Base-by-base conservation (phyloP, 2,329 filamentous ascomycete genomes). In the Monilinia vaccinii-corymbosi region DNA sequence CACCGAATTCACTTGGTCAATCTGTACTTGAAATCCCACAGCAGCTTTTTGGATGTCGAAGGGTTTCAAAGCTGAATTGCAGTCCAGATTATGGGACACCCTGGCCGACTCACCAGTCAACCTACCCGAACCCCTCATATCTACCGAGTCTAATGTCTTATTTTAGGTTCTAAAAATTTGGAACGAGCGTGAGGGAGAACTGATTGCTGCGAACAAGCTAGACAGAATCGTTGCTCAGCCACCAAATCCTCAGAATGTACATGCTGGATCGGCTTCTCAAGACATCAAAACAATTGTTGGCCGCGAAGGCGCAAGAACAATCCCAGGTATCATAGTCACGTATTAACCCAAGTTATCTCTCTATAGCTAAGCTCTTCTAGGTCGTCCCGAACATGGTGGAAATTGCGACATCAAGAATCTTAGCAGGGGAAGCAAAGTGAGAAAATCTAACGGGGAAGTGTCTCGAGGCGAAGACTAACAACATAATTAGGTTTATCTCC, bases 371-470 rank as follows among this genome's bases (percentile, higher is more conserved):
- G 28, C 14, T 25, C 31, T 14, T 13, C 23, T n/a, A 66, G 67
- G 67, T 9, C 65, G 68, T 18, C 68, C 68, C 2, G 69, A 71
- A 58, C 68, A 70, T 67, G 92, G 92, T 16, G 92, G 91, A 0
- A 96, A 96, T 69, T 94, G 90, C 71, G 91, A 96, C 66, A 94
- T 95, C 73, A 95, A 95, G 76, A 94, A 94, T 68, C 78, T 95
- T 34, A 87, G 82, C 1, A 78, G 89, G 8, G 90, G 89, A 2
- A 86, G 51, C 31, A 61, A 58, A 21, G 58, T 60, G 23, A 47
- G 56, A 21, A 48, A 1, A 8, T 21, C 38, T 23, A 18, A 21
- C 23, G 14, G 11, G 4, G 14, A 16, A 8, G 14, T 55, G 4
- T 10, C 28, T 55, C n/a, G 14, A 18, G 5, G 16, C 9, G n/a